These are phyloP conservation scores for Ophiostoma ulmi DNA, from an alignment of 2,329 filamentous ascomycete species.

Conservation along the genomic window DNA sequence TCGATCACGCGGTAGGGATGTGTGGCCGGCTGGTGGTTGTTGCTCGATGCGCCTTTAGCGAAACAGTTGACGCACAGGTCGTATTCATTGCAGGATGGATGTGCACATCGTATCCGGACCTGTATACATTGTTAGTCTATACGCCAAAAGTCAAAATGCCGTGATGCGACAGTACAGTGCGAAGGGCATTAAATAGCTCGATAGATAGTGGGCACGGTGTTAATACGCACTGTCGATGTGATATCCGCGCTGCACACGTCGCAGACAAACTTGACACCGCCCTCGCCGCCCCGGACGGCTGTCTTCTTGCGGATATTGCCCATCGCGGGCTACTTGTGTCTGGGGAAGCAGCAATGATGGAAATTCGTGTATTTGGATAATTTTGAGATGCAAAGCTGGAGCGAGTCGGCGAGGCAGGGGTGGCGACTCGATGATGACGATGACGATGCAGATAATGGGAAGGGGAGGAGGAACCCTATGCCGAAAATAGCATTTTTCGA, in stretches of 20 bases:
- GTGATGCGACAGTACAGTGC: constrained; percentile 11
- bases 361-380: not conserved
- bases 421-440: not conserved
- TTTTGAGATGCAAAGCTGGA: not conserved
- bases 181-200: not conserved
- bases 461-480: not conserved
- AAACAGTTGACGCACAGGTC: constrained; percentile 97
- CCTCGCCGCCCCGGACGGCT: constrained; percentile 75
- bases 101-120: constrained; percentile 92
- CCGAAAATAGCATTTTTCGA: not conserved
- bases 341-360: not conserved
- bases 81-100: constrained; percentile 80
- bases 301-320: constrained; percentile 96
- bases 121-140: constrained; percentile 35
- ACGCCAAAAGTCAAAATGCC: not conserved
- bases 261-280: constrained; percentile 91
- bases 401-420: not conserved
- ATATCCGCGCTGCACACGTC: constrained; percentile 96
- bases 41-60: constrained; percentile 70
- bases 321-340: constrained; percentile 48
- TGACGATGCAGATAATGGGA: not conserved
- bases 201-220: not conserved
- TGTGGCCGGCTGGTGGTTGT: constrained; percentile 77
- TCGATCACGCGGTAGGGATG: constrained; percentile 94
- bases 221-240: constrained; percentile 66